Evolutionary conservation across 768 basidiomycete species (phyloP), one percentile per base, ranked within the genome.

Genomic region (Astraeus odoratus): DNA sequence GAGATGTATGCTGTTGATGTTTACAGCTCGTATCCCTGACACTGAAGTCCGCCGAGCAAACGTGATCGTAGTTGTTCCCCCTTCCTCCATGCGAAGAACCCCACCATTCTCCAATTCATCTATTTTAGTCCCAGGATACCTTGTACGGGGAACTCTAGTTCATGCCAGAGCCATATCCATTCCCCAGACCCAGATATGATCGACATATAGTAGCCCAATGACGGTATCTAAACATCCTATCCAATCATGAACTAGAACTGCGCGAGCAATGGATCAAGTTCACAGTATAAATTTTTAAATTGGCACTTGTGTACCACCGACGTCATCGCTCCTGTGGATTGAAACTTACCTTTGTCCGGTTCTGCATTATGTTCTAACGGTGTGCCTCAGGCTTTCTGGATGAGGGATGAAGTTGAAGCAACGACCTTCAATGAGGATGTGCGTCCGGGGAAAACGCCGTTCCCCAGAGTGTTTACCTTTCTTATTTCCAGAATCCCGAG

Each of bases 101-200:
- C 73, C 3, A 98, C 78, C 50, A 78, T 82, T 58, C 75, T 73
- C 1, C 96, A 94, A 0, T 95, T 80, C 31, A 98, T 82, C 80
- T 85, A 92, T 64, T 99, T 93, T 49, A 97, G 74, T 0, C 88
- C 94, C 8, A 99, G 59, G n/a, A 86, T 67, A 8, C 95, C 89
- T 74, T 43, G 98, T 69, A 1, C 82, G 81, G 19, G 96, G 96
- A 0, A 97, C 96, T n/a, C n/a, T n/a, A n/a, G 39, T 75, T 79
- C 2, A 99, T 88, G 1, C 91, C 92, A 8, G 80, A 77, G 34
- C 86, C 68, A 49, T 16, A 37, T 48, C 24, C 2, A 20, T 38
- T 22, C 8, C 40, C 50, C 15, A n/a, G n/a, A 1, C 18, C 2
- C 13, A 16, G 22, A 25, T n/a, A 23, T 15, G 15, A 39, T 5